A percentile compares a stretch with the other conserved stretches of the same genome.
Conservation (phyloP, 1,284 basidiomycete genomes). For the Ustilago curta region DNA sequence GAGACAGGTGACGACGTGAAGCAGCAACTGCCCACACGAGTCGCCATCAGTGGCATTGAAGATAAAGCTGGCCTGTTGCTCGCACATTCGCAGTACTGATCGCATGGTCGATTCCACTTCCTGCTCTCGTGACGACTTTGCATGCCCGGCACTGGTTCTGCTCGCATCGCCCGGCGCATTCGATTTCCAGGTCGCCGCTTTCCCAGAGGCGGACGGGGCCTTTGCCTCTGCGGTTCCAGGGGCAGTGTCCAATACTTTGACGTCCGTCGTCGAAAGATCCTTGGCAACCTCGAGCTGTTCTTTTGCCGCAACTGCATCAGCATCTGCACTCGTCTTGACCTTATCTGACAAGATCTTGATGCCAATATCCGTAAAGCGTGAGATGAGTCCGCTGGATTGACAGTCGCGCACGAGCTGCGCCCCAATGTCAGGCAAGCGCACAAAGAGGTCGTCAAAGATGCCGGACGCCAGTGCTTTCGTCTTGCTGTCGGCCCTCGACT, state of each 20-base stretch:
- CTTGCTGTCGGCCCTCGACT: conserved; percentile 51
- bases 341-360: conserved; percentile 41
- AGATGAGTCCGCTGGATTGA: conserved; percentile 31
- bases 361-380: conserved; percentile 42
- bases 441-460: conserved; percentile 45
- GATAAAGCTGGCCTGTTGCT: conserved; percentile 37
- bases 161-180: not conserved
- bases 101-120: conserved; percentile 25
- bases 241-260: not conserved
- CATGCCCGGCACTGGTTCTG: not conserved
- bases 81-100: conserved; percentile 40
- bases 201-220: not conserved
- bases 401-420: conserved; percentile 44
- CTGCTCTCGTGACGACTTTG: not conserved
- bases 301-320: not conserved
- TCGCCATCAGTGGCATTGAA: conserved; percentile 50
- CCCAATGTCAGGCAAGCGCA: conserved; percentile 32
- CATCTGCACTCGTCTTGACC: conserved; percentile 15
- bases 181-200: not conserved
- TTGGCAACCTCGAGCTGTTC: conserved; percentile 3
- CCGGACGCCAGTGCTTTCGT: conserved; percentile 38
- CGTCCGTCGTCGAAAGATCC: not conserved
- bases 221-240: not conserved
- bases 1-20: conserved; percentile 24
- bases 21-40: conserved; percentile 30